These are phyloP conservation scores for Geranium rotundifolium DNA, from an alignment of 345 rosid species.

Conservation along the genomic window DNA sequence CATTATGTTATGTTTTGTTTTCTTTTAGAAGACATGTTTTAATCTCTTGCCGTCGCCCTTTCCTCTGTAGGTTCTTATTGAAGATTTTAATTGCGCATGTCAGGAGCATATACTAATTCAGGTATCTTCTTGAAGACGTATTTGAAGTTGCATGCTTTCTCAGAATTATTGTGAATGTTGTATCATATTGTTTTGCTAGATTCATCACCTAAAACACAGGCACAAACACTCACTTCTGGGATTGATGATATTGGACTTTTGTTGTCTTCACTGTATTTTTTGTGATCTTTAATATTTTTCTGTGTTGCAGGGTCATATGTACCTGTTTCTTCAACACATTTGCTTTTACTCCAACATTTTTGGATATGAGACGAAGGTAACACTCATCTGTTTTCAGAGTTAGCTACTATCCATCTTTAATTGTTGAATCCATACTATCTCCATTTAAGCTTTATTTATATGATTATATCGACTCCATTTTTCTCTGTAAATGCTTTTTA, in stretches of 20 bases:
- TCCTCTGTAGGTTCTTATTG: conserved; percentile 51
- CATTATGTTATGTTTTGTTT: neutral
- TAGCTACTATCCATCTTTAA: neutral
- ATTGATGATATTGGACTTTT: neutral
- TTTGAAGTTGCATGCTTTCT: neutral
- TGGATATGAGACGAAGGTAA: conserved; percentile 98
- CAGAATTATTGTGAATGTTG: no score
- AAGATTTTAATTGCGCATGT: conserved; percentile 93
- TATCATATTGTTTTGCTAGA: neutral
- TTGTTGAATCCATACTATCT: neutral
- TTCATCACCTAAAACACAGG: neutral
- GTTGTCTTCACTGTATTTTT: neutral
- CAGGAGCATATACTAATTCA: conserved; percentile 93
- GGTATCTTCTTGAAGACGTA: conserved; percentile 25
- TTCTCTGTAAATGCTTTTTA: no score
- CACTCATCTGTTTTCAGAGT: neutral
- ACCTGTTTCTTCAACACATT: conserved; percentile 60
- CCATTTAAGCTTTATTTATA: neutral
- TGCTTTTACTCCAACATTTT: conserved; percentile 98
- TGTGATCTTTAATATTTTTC: conserved; percentile 9
- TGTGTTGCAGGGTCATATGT: conserved; percentile 83
- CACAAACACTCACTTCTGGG: neutral
- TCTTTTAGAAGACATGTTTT: neutral
- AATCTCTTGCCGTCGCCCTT: conserved; percentile 6
- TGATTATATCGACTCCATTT: neutral